A percentile compares a stretch with the other conserved stretches of the same genome.
These are phyloP conservation scores for Gracilariopsis chorda DNA, from an alignment of 23 red algal genomes.

Conservation along the genomic window DNA sequence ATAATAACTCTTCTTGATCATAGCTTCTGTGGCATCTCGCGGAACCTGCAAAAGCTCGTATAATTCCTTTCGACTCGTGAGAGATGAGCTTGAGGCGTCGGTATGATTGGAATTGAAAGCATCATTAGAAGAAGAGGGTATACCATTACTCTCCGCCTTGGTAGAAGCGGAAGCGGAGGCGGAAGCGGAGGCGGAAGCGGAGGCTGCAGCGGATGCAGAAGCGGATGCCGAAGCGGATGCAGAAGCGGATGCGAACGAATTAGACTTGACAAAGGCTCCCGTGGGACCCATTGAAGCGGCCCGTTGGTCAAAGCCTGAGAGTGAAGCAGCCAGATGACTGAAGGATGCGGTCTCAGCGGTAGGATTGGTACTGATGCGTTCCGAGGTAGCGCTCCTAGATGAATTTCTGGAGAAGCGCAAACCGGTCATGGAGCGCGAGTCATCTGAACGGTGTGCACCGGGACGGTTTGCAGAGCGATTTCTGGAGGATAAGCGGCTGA, in stretches of 20 bases:
- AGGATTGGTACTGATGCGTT: background rate
- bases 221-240: background rate
- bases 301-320: background rate
- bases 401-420: background rate
- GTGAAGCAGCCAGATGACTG: background rate
- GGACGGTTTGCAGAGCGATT: background rate
- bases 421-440: background rate
- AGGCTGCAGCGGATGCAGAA: background rate
- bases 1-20: constrained; percentile 87
- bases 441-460: background rate
- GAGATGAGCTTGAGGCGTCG: background rate
- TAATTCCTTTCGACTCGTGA: constrained; percentile 18
- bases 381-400: background rate
- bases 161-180: background rate
- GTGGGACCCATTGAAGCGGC: background rate
- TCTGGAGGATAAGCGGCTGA: background rate
- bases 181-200: background rate
- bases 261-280: background rate
- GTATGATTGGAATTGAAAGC: background rate
- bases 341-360: background rate
- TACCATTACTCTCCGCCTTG: background rate
- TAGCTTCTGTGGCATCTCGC: constrained; percentile 70
- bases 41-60: constrained; percentile 88
- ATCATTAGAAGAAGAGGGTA: background rate
- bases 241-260: background rate